Percentiles rank a stretch among this genome's conserved stretches.
These are phyloP conservation scores for Balakata baccata DNA, from an alignment of 345 rosid species.

Conservation along the genomic window DNA sequence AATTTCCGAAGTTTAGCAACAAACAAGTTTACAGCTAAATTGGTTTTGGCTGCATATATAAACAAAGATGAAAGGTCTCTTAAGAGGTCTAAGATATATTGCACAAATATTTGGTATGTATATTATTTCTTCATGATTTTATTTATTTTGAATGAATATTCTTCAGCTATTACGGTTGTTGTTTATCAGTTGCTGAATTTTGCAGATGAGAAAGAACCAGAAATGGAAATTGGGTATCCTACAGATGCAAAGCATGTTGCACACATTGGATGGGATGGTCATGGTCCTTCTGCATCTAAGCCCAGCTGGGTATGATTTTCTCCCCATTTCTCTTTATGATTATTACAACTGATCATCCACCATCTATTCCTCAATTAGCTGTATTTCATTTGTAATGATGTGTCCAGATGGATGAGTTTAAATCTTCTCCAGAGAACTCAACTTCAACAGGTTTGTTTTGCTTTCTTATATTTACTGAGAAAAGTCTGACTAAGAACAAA, in stretches of 20 bases:
- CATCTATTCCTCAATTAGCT: no score
- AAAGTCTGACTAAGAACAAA: background rate
- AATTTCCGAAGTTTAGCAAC: background rate
- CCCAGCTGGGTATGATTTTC: constrained; percentile 61
- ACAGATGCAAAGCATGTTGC: constrained; percentile 83
- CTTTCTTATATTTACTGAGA: background rate
- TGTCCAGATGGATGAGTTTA: constrained; percentile 44
- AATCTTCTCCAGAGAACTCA: constrained; percentile 14
- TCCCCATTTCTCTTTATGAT: background rate
- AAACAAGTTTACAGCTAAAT: no score
- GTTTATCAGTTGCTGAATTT: background rate
- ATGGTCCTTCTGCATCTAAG: constrained; percentile 45
- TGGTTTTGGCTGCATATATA: constrained; percentile 5
- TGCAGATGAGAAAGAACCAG: constrained; percentile 54
- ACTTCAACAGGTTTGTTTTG: constrained; percentile 25
- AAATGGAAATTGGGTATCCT: constrained; percentile 62
- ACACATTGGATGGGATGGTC: constrained; percentile 72
- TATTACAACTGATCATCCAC: no score
- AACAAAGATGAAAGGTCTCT: constrained; percentile 49
- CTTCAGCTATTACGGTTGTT: no score
- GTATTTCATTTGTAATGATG: no score
- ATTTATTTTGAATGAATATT: background rate
- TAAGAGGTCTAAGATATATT: constrained; percentile 53
- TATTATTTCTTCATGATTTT: background rate
- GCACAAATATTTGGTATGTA: constrained; percentile 53